Evolutionary conservation across 129 eudicot genomes (phyloP).

Genomic region (Arctium minus): DNA sequence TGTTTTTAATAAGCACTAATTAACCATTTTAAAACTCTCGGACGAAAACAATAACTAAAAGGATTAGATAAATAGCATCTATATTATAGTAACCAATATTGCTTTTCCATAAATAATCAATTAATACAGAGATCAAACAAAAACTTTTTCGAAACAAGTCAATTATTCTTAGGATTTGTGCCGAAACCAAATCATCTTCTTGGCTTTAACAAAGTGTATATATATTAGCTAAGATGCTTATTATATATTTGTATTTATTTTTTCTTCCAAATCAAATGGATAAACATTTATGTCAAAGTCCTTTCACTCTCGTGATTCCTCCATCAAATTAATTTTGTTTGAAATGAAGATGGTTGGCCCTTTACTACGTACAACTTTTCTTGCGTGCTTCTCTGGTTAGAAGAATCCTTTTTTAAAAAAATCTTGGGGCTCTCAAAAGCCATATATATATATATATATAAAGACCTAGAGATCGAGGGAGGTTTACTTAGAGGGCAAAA

Average conservation of each 20-base stretch:
- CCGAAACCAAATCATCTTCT: conserved; percentile 24
- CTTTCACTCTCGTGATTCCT: conserved; percentile 39
- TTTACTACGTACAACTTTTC: conserved; percentile 22
- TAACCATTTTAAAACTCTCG: neutral
- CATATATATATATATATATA: neutral
- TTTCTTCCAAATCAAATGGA: conserved; percentile 34
- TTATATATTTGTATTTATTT: conserved; percentile 1
- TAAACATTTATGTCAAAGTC: conserved; percentile 46
- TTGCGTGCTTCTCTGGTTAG: conserved; percentile 33
- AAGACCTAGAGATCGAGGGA: neutral
- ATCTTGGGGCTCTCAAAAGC: conserved; percentile 37
- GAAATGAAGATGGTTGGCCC: conserved; percentile 30
- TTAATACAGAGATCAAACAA: neutral
- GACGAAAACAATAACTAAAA: neutral
- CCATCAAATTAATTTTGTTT: conserved; percentile 26
- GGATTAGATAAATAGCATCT: neutral
- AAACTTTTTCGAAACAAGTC: conserved; percentile 33
- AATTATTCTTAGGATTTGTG: conserved; percentile 26
- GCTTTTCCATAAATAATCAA: neutral
- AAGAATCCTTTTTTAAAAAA: conserved; percentile 14
- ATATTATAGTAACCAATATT: neutral
- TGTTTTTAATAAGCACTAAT: neutral
- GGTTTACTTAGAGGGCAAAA: conserved; percentile 23
- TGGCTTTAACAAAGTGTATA: conserved; percentile 38
- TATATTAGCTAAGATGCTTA: conserved; percentile 35